phyloP scores from a whole-genome alignment of 192 early-diverging fungal genomes.

The Chytriomyces sp. region DNA sequence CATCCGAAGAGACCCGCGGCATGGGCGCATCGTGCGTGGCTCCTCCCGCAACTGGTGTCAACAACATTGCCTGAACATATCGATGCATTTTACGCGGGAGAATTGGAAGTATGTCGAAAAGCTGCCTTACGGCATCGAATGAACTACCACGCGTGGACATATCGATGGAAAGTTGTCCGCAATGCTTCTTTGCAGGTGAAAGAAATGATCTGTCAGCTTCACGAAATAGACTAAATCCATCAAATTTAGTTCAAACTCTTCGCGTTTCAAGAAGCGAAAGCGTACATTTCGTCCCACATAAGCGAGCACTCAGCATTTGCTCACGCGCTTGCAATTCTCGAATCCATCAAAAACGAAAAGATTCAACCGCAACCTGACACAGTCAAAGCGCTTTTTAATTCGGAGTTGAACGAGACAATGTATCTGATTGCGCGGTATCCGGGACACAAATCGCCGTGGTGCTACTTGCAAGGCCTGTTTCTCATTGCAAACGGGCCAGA shows the following conservation, averaged over 20 bases:
- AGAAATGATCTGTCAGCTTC: too few relatives aligned
- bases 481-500: background rate
- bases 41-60: background rate
- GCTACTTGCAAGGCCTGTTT: constrained; percentile 30
- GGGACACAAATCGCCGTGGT: constrained; percentile 35
- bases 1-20: constrained; percentile 30
- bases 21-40: constrained; percentile 23
- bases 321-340: constrained; percentile 24
- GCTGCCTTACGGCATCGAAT: constrained; percentile 30
- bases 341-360: constrained; percentile 11
- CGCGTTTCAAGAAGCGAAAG: constrained; percentile 1
- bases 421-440: constrained; percentile 23
- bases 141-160: constrained; percentile 36
- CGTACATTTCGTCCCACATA: constrained; percentile 21
- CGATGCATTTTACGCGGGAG: background rate
- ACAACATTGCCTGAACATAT: background rate
- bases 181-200: constrained; percentile 9
- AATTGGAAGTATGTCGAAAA: constrained; percentile 19
- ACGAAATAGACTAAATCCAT: background rate
- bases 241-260: constrained; percentile 12
- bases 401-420: constrained; percentile 12
- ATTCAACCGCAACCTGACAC: background rate
- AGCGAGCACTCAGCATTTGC: constrained; percentile 31
- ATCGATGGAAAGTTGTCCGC: constrained; percentile 30
- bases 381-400: background rate